Conservation (phyloP, 1,284 basidiomycete genomes). For the Tilletiaria anomala region DNA sequence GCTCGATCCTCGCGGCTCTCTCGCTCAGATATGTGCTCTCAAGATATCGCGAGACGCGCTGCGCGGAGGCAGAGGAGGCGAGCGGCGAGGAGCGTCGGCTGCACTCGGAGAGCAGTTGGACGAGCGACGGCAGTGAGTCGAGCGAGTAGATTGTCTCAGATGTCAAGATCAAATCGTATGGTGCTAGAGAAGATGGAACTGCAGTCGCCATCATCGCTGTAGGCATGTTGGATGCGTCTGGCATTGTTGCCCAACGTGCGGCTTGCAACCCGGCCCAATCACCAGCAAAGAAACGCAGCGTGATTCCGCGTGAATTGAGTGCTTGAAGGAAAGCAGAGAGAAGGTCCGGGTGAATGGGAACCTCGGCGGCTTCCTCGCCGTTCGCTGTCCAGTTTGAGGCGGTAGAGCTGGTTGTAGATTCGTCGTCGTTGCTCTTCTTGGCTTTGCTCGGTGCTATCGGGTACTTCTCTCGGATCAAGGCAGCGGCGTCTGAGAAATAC, state of each 20-base stretch:
- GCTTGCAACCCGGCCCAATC: slow-evolving; percentile 51
- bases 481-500: slow-evolving; percentile 17
- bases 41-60: too few species aligned
- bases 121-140: slow-evolving; percentile 54
- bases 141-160: slow-evolving; percentile 83
- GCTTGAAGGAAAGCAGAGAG: slow-evolving; percentile 53
- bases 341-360: slow-evolving; percentile 50
- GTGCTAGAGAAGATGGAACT: too few species aligned
- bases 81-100: too few species aligned
- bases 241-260: too few species aligned
- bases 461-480: background rate
- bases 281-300: slow-evolving; percentile 63
- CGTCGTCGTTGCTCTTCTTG: too few species aligned
- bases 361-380: slow-evolving; percentile 25
- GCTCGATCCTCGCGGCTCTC: too few species aligned
- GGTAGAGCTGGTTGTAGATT: slow-evolving; percentile 8
- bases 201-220: too few species aligned
- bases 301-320: slow-evolving; percentile 48
- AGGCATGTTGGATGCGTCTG: too few species aligned
- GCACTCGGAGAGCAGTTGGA: slow-evolving; percentile 43
- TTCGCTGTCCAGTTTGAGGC: slow-evolving; percentile 3
- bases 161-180: slow-evolving; percentile 63
- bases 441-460: slow-evolving; percentile 4
- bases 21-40: too few species aligned
- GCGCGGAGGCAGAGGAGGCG: too few species aligned